Evolutionary conservation across 495 filamentous ascomycete species (phyloP), one percentile per base, ranked within the genome.

Genomic region (Daldinia decipiens): DNA sequence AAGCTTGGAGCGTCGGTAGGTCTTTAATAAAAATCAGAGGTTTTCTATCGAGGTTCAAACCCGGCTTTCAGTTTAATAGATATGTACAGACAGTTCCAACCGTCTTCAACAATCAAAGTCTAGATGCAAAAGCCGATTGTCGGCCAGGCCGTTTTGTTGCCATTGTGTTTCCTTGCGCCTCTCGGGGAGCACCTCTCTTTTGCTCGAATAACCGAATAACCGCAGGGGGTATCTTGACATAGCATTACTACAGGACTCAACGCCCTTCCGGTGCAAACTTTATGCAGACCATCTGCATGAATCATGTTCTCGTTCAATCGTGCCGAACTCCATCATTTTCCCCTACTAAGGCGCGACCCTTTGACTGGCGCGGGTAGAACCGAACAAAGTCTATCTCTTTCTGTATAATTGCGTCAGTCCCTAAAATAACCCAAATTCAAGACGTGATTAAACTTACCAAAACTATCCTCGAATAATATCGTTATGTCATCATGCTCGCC

Each of bases 401-500:
- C 82, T 85, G 55, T 21, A 52, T 7, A 11, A 36, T 9, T 7
- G 34, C 15, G 68, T 80, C 71, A 81, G 79, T 68, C 26, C 50
- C 8, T 17, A 31, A 53, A 31, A 53, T n/a, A 3, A 53, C 17
- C 57, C 1, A 36, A 3, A n/a, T 12, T 47, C 9, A 54, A 68
- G 43, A 54, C 13, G 54, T 7, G 12, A 24, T 21, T 12, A 31
- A 51, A 86, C 91, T 78, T 83, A 97, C 93, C 92, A 73, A 86
- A 78, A 75, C 90, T 90, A 29, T 81, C 88, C 47, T 96, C 92
- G 82, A 97, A 97, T 26, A 88, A 74, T 73, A 97, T 90, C 24
- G 88, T 82, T 73, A 97, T 91, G 80, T 97, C 94, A 79, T 97
- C 94, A 77, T 96, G 92, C 80, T 96, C 93, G 19, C 91, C 90